These are phyloP conservation scores for Fraxinus xanthoxyloides DNA, from an alignment of 305 asterid species.

Conservation along the genomic window DNA sequence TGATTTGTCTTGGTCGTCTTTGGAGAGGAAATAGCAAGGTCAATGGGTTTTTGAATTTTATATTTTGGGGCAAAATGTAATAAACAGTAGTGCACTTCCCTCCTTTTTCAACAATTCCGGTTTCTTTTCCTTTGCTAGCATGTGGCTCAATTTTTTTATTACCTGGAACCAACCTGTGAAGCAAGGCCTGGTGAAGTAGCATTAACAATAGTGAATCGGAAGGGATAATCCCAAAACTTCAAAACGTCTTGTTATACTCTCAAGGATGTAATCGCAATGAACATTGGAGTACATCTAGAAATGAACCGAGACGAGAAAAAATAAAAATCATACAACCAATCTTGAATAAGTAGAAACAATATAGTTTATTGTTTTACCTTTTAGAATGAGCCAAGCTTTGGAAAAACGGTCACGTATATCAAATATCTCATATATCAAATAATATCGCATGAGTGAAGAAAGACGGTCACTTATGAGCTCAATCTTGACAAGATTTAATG, in stretches of 20 bases:
- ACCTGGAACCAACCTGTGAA: no score
- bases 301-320: neutral
- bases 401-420: no score
- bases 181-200: no score
- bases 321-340: neutral
- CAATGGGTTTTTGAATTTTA: no score
- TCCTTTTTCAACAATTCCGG: no score
- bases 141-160: no score
- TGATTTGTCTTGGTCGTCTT: no score
- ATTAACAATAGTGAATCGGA: neutral
- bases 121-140: no score
- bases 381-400: no score
- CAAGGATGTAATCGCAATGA: neutral
- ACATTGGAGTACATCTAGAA: neutral
- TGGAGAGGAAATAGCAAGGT: no score
- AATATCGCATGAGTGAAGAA: neutral
- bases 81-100: no score
- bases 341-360: neutral
- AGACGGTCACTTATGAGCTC: neutral
- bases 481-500: neutral
- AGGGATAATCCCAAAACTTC: neutral
- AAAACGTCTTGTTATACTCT: neutral
- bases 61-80: no score
- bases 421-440: neutral
- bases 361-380: neutral